phyloP scores from a whole-genome alignment of 2,329 filamentous ascomycete species.

The Aspergillus unguis region DNA sequence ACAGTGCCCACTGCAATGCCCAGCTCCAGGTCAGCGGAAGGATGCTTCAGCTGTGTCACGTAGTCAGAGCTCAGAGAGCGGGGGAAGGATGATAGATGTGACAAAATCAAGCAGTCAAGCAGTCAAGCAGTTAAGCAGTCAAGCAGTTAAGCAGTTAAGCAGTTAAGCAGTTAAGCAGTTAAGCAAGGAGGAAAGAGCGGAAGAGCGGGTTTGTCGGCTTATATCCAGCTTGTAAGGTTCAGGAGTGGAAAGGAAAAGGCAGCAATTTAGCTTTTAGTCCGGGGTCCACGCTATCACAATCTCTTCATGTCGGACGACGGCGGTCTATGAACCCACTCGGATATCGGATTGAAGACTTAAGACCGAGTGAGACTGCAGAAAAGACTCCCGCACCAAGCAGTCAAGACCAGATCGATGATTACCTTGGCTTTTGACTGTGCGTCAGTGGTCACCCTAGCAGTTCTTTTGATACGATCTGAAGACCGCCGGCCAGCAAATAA shows the following conservation, averaged over 20 bases:
- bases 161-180: not conserved
- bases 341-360: not conserved
- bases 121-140: not conserved
- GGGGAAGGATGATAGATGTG: not conserved
- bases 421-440: not conserved
- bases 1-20: not conserved
- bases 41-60: slow-evolving; percentile 12
- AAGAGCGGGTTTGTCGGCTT: slow-evolving; percentile 1
- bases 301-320: slow-evolving; percentile 4
- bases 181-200: not conserved
- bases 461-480: slow-evolving; percentile 6
- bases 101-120: not conserved
- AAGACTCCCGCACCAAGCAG: no score
- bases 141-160: no score
- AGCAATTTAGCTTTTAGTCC: not conserved
- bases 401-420: no score
- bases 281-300: not conserved
- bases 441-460: slow-evolving; percentile 6
- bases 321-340: slow-evolving; percentile 2
- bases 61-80: slow-evolving; percentile 1
- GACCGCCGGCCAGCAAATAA: slow-evolving; percentile 1
- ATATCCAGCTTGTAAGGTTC: not conserved
- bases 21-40: slow-evolving; percentile 1
- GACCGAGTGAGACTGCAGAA: not conserved
- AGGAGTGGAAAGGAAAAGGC: not conserved